Evolutionary conservation across 2,329 filamentous ascomycete species (phyloP).

Genomic region (Aspergillus vadensis): DNA sequence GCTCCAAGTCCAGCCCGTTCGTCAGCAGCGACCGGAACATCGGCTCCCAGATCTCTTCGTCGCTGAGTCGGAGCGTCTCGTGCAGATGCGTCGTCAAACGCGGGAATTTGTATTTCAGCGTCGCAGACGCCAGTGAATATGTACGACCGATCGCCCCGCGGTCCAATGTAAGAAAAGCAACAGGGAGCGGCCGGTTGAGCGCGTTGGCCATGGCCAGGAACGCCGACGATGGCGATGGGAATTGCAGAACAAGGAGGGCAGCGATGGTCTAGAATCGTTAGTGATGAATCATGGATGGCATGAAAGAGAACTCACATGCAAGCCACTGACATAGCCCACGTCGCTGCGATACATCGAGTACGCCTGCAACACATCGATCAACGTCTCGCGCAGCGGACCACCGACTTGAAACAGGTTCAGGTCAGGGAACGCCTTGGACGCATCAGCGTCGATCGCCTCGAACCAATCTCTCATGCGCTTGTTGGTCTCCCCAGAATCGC

Average conservation of each 20-base stretch:
- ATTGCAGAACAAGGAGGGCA: constrained; percentile 60
- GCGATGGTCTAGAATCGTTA: constrained; percentile 50
- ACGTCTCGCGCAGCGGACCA: constrained; percentile 56
- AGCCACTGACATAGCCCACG: constrained; percentile 61
- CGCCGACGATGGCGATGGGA: constrained; percentile 54
- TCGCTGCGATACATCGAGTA: constrained; percentile 66
- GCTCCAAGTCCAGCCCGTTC: constrained; percentile 55
- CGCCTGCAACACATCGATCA: constrained; percentile 62
- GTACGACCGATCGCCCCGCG: constrained; percentile 57
- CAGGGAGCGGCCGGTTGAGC: constrained; percentile 61
- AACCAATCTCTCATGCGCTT: constrained; percentile 55
- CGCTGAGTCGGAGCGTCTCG: constrained; percentile 42
- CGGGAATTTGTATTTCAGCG: constrained; percentile 60
- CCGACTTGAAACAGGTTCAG: constrained; percentile 59
- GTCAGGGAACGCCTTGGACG: constrained; percentile 58
- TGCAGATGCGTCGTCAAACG: constrained; percentile 56
- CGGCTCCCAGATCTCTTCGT: constrained; percentile 53
- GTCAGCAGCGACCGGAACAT: constrained; percentile 58
- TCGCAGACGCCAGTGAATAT: constrained; percentile 58
- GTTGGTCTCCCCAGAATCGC: constrained; percentile 46
- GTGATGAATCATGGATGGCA: background rate
- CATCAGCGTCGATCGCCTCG: constrained; percentile 56
- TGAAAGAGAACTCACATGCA: constrained; percentile 49
- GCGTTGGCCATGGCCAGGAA: constrained; percentile 63
- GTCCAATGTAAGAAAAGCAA: constrained; percentile 63